Evolutionary conservation across 2,329 filamentous ascomycete genomes (phyloP), one percentile per base, ranked within the genome.

Genomic region (Arthrobotrys entomopaga): DNA sequence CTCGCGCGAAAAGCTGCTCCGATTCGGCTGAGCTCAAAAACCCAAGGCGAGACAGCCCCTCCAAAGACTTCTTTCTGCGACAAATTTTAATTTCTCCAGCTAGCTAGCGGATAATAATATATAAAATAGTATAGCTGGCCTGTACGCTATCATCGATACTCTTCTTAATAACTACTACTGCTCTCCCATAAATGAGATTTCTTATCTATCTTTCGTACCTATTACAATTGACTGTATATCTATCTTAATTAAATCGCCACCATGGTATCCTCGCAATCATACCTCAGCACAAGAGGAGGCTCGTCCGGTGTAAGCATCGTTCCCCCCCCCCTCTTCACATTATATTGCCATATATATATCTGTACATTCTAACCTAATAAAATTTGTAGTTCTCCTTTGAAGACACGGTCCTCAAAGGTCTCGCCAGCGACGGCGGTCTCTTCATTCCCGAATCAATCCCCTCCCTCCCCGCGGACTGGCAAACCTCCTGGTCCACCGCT

Each of bases 391-490:
- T 96, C 78, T 93, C 92, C 60, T 97, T 97, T 81, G 93, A 97
- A 82, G 89, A 93, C 63, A 93, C 93, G 53, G 92, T 97, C 46
- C 85, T 97, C 77, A 96, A 96, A 82, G 93, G 93, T 50, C 88
- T 97, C 67, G 93, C 92, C 70, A 85, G 87, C 52, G 93, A 97
- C 80, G 92, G 92, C 70, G 93, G 93, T 61, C 88, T 97, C 26
- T 97, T 94, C 84, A 90, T 97, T 76, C 93, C 93, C 48, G 90
- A 97, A 80, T 86, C 90, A 77, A 90, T 96, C 76, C 93, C 93
- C 57, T 81, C 84, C 3, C 81, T 90, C 65, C 87, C 87, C 65
- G 79, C 80, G 67, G 84, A 88, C 80, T 91, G 89, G 88, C 83
- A 90, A 79, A 85, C 85, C 40, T 82, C 83, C 79, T 97, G 93